These are phyloP conservation scores for Antrodiella citrinella DNA, from an alignment of 768 basidiomycete species.

Conservation along the genomic window DNA sequence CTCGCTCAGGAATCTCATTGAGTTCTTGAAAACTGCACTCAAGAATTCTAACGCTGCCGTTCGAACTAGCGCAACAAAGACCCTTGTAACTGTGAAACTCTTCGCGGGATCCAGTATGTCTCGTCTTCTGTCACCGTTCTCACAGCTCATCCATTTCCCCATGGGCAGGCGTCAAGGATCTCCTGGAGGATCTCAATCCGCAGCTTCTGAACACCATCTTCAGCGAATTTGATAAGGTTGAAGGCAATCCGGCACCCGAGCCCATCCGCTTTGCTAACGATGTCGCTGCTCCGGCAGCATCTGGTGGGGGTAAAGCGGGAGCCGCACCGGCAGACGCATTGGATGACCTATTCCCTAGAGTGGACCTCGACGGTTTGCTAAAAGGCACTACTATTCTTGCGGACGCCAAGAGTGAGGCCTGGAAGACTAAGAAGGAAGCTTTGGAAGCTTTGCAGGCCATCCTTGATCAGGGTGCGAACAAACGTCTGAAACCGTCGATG, in stretches of 20 bases:
- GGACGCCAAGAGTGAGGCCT: slow-evolving; percentile 86
- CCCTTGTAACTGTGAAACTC: slow-evolving; percentile 82
- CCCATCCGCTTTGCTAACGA: slow-evolving; percentile 76
- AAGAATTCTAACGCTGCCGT: slow-evolving; percentile 94
- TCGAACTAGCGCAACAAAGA: slow-evolving; percentile 87
- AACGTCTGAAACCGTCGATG: slow-evolving; percentile 85
- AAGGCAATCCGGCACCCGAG: slow-evolving; percentile 66
- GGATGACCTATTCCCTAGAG: slow-evolving; percentile 92
- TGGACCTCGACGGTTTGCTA: slow-evolving; percentile 83
- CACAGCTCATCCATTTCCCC: slow-evolving; percentile 3
- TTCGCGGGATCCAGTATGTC: slow-evolving; percentile 81
- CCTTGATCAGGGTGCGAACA: slow-evolving; percentile 87
- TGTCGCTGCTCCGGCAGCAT: slow-evolving; percentile 42
- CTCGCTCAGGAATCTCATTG: slow-evolving; percentile 76
- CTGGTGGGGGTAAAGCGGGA: slow-evolving; percentile 32
- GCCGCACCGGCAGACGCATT: slow-evolving; percentile 53
- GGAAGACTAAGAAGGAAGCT: slow-evolving; percentile 96
- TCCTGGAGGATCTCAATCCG: slow-evolving; percentile 90
- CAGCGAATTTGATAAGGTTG: slow-evolving; percentile 88
- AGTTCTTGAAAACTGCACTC: slow-evolving; percentile 79
- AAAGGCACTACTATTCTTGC: slow-evolving; percentile 76
- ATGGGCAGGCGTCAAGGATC: slow-evolving; percentile 73
- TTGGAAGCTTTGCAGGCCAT: slow-evolving; percentile 77
- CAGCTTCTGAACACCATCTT: slow-evolving; percentile 88
- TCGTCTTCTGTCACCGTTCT: neutral